Base-by-base conservation (phyloP, 2,329 filamentous ascomycete species). In the Pseudodiploospora longispora region DNA sequence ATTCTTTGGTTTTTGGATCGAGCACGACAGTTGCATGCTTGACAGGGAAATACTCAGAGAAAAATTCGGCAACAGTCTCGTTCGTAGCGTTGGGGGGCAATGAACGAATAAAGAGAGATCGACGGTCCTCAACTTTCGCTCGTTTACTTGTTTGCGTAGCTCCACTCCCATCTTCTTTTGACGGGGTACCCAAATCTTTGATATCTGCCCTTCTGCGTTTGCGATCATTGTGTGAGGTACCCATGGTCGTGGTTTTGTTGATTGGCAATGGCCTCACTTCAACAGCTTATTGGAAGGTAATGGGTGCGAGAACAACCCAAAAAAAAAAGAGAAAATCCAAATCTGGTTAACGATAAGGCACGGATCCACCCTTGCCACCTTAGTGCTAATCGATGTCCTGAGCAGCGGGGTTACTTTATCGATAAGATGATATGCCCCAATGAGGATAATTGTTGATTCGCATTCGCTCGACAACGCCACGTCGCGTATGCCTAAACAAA, bases 1-100 rank as follows among this genome's bases (percentile, higher is more conserved):
- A 96, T 54, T 82, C 72, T 59, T 95, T 95, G 2, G 90, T 95
- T 52, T 82, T 74, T 10, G 85, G 81, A 61, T 98, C 91, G 45
- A 84, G 69, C 34, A 98, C 89, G 4, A 95, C 89, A n/a, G 85
- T 87, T 42, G 93, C 91, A 65, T 97, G 91, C 66, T 96, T 97
- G 61, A 98, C 80, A 6, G 94, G 90, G 57, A 87, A 97, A 47
- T 89, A 85, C 62, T 96, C 81, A 6, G 93, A 97, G 68, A 98
- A 98, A 64, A 90, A 84, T 47, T 88, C 83, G 47, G 89, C 87
- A 50, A 98, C 74, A 42, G 76, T 76, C 58, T 96, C 89, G 60
- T 80, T 87, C 31, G 90, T 97, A 33, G 84, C 83, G 27, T 75
- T 77, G 27, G 83, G 68, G 19, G 90, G 87, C 39, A 98, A 77